These are phyloP conservation scores for Phytophthora europaea DNA, from an alignment of 352 stramenopile species.

Conservation along the genomic window DNA sequence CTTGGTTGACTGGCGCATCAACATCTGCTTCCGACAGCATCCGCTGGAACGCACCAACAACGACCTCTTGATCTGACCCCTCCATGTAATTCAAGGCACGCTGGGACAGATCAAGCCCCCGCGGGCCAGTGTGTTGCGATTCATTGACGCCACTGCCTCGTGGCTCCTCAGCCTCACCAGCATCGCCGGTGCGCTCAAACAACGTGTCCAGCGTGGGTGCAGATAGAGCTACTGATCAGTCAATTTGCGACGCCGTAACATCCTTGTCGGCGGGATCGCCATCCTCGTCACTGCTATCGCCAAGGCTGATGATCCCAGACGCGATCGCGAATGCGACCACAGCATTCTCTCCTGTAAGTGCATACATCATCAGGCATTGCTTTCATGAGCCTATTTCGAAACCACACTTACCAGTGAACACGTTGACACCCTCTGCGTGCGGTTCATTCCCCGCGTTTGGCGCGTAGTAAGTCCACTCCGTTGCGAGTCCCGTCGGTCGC, in stretches of 20 bases:
- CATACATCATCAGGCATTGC: background rate
- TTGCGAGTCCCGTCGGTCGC: background rate
- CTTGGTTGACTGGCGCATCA: background rate
- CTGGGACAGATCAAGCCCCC: background rate
- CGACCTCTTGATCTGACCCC: background rate
- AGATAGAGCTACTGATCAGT: background rate
- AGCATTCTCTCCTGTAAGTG: background rate
- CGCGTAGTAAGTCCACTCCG: background rate
- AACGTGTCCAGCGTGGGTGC: background rate
- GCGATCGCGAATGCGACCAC: background rate
- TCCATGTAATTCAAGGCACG: background rate
- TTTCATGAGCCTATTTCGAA: background rate
- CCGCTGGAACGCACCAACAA: background rate
- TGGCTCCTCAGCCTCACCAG: background rate
- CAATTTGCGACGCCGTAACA: background rate
- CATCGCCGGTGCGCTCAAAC: background rate
- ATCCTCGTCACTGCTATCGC: background rate
- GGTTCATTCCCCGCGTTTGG: background rate
- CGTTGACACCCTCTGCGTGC: background rate
- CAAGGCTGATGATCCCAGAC: background rate
- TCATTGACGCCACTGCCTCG: too few species aligned
- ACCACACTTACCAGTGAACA: background rate
- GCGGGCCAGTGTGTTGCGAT: background rate
- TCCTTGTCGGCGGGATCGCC: background rate
- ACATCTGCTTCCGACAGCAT: background rate